Conservation (phyloP, 805 yeast genomes). For the Pichia deserticola region DNA sequence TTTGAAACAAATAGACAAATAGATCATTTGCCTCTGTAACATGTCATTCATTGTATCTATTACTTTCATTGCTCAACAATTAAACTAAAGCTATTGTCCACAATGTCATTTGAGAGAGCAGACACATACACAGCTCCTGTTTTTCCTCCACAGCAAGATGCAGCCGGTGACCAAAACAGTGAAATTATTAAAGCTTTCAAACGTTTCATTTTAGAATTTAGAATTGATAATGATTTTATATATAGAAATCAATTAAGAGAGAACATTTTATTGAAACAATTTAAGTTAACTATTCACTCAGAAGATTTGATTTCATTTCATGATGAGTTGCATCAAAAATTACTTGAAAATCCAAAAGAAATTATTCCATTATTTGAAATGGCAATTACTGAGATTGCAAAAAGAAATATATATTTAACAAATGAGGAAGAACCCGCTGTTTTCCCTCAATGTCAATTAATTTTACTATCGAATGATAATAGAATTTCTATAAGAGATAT, state of each 20-base stretch:
- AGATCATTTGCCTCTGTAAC: too few relatives aligned
- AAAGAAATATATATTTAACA: slow-evolving; percentile 51
- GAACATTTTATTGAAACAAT: slow-evolving; percentile 70
- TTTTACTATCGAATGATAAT: slow-evolving; percentile 64
- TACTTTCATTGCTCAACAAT: too few relatives aligned
- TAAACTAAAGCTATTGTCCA: too few relatives aligned
- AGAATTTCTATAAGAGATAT: slow-evolving; percentile 71
- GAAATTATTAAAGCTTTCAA: slow-evolving; percentile 74
- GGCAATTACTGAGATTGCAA: slow-evolving; percentile 82
- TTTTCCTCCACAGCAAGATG: slow-evolving; percentile 67
- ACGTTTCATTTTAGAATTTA: slow-evolving; percentile 75
- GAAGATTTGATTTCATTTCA: slow-evolving; percentile 83
- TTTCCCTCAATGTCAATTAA: slow-evolving; percentile 80
- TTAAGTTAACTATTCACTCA: slow-evolving; percentile 63
- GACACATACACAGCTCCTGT: slow-evolving; percentile 73
- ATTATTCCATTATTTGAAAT: slow-evolving; percentile 79
- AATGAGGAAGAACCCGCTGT: slow-evolving; percentile 42
- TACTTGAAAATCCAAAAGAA: slow-evolving; percentile 81
- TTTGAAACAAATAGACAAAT: too few relatives aligned
- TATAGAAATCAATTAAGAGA: slow-evolving; percentile 90
- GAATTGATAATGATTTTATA: slow-evolving; percentile 72
- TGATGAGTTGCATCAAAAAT: slow-evolving; percentile 78
- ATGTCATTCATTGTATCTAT: too few relatives aligned
- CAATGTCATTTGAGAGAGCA: slow-evolving; percentile 69
- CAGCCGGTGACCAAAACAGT: slow-evolving; percentile 53